phyloP scores from a whole-genome alignment of 805 yeast species.

The Teunomyces lycoperdinae region DNA sequence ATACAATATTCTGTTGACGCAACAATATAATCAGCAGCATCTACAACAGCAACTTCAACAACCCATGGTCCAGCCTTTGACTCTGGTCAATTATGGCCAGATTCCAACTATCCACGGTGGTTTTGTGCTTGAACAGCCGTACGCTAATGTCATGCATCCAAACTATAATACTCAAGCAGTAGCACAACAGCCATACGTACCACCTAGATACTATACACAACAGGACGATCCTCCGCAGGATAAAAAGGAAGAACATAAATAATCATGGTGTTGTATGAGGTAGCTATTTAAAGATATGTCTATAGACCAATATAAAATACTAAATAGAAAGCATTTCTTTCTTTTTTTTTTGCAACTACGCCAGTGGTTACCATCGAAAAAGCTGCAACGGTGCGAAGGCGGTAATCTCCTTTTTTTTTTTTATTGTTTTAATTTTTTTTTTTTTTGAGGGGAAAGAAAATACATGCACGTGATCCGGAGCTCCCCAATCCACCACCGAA shows the following conservation, averaged over 20 bases:
- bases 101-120: neutral
- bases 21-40: neutral
- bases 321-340: neutral
- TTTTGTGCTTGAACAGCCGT: neutral
- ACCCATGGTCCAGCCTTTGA: neutral
- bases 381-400: no score
- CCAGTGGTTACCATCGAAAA: neutral
- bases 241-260: neutral
- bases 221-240: neutral
- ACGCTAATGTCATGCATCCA: neutral
- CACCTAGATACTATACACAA: neutral
- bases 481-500: conserved; percentile 3
- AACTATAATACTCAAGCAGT: neutral
- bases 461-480: conserved; percentile 1
- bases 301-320: neutral
- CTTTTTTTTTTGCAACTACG: neutral
- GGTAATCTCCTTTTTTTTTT: no score
- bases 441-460: neutral
- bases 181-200: neutral
- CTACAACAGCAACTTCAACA: conserved; percentile 1
- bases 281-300: no score
- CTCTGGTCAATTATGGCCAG: neutral
- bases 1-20: neutral
- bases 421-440: neutral
- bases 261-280: neutral